Evolutionary conservation across 805 yeast species (phyloP).

Genomic region (Suhomyces xylopsoci): DNA sequence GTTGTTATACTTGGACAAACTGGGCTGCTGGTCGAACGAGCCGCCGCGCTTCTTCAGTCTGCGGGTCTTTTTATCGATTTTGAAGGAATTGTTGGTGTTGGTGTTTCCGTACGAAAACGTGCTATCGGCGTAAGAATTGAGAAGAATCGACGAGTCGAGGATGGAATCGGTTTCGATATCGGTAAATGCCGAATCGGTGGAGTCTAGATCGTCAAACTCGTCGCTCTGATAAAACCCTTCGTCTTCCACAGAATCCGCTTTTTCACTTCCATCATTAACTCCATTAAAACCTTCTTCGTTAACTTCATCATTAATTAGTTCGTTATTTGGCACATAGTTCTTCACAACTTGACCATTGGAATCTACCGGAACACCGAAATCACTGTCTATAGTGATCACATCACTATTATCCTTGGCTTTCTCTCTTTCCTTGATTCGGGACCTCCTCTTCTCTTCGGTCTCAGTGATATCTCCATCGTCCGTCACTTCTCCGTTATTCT

Average conservation of each 20-base stretch:
- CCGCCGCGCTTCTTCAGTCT: constrained; percentile 15
- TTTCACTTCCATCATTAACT: constrained; percentile 8
- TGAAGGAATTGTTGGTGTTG: constrained; percentile 8
- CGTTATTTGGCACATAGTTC: background rate
- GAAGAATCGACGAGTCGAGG: constrained; percentile 25
- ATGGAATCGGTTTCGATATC: constrained; percentile 41
- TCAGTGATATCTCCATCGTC: constrained; percentile 15
- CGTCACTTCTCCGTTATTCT: constrained; percentile 12
- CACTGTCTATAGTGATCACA: constrained; percentile 26
- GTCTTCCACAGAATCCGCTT: constrained; percentile 11
- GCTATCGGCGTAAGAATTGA: constrained; percentile 18
- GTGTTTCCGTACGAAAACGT: constrained; percentile 15
- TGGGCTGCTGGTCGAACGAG: constrained; percentile 12
- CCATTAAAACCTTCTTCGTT: background rate
- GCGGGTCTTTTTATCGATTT: constrained; percentile 12
- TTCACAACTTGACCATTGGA: constrained; percentile 19
- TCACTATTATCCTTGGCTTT: constrained; percentile 16
- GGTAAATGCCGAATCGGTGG: constrained; percentile 42
- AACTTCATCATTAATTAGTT: background rate
- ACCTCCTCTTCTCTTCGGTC: constrained; percentile 7
- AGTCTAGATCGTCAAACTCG: constrained; percentile 18
- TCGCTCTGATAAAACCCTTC: constrained; percentile 15
- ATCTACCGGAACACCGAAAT: constrained; percentile 28
- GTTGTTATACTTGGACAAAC: constrained; percentile 7
- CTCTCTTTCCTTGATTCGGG: constrained; percentile 6